Base-by-base conservation (phyloP, 75 land plant genomes). In the Adiantum capillusveneris region DNA sequence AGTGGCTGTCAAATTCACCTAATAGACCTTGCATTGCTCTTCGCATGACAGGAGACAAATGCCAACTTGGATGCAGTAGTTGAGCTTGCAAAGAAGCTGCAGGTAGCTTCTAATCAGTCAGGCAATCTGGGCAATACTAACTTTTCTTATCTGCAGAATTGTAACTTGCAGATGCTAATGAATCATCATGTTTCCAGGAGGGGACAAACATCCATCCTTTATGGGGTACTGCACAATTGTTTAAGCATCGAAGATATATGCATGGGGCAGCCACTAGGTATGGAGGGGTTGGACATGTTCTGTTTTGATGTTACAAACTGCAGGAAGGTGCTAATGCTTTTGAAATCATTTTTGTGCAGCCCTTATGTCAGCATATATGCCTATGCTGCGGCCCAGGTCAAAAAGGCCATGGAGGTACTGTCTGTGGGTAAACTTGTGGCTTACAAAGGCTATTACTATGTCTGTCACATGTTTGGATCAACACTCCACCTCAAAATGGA, bases 201-300 rank as follows among this genome's bases (percentile, higher is more conserved):
- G 90, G 90, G 25, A 75, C 75, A 30, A 72, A 76, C 27, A 83
- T 93, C 29, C 73, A 31, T 25, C 95, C 96, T 41, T 52, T 93
- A 22, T 93, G 98, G 98, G 98, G 95, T 56, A 93, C 98, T 34
- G 90, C 98, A 29, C 98, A 93, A 56, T 66, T 93, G 54, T 93
- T 93, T 65, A 24, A 74, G 66, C 98, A 93, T 74, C 98, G 90
- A 49, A 86, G 98, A 29, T 93, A 74, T 68, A 93, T 88, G 98
- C 98, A 88, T 70, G 98, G 98, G 59, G 98, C 74, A 56, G 90
- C 98, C 25, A 88, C 98, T 31, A 93, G 97, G 97, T 86, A 24
- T 51, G 29, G 29, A 44, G 3, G 37, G 3, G 3, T 34, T 34
- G 37, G 9, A 5, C 37, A 34, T 34, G 37, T 9, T 34, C 37